These are phyloP conservation scores for Chaetoceros tenuissimus DNA, from an alignment of 108 stramenopile genomes.

Conservation along the genomic window DNA sequence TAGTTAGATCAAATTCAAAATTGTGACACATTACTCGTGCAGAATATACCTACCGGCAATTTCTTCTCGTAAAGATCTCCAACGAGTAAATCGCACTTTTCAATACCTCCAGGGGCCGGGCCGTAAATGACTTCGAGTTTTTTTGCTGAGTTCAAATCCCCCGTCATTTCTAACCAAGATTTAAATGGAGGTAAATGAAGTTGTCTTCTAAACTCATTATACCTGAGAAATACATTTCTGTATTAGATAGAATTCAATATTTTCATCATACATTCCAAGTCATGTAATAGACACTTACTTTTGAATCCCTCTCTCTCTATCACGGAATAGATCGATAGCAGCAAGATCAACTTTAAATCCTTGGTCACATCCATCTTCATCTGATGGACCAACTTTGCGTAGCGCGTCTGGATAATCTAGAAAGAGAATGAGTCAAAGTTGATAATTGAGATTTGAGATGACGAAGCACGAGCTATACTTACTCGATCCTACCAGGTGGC, in stretches of 20 bases:
- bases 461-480: too few relatives aligned
- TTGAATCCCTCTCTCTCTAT: constrained; percentile 14
- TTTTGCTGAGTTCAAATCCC: too few relatives aligned
- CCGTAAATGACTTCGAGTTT: constrained; percentile 1
- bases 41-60: too few relatives aligned
- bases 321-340: constrained; percentile 11
- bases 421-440: too few relatives aligned
- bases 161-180: background rate
- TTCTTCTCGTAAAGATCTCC: constrained; percentile 12
- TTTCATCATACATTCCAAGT: too few relatives aligned
- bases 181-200: too few relatives aligned
- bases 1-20: too few relatives aligned
- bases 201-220: constrained; percentile 10
- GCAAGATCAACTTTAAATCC: constrained; percentile 7
- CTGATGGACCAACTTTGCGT: constrained; percentile 5
- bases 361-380: constrained; percentile 1
- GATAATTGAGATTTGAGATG: too few relatives aligned
- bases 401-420: constrained; percentile 6
- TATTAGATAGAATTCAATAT: too few relatives aligned
- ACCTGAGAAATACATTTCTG: too few relatives aligned
- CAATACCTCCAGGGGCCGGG: constrained; percentile 2
- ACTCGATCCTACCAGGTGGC: background rate
- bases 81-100: constrained; percentile 5
- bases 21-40: too few relatives aligned
- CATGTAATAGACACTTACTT: too few relatives aligned